Evolutionary conservation across 129 eudicot genomes (phyloP).

Genomic region (Smallanthus sonchifolius): DNA sequence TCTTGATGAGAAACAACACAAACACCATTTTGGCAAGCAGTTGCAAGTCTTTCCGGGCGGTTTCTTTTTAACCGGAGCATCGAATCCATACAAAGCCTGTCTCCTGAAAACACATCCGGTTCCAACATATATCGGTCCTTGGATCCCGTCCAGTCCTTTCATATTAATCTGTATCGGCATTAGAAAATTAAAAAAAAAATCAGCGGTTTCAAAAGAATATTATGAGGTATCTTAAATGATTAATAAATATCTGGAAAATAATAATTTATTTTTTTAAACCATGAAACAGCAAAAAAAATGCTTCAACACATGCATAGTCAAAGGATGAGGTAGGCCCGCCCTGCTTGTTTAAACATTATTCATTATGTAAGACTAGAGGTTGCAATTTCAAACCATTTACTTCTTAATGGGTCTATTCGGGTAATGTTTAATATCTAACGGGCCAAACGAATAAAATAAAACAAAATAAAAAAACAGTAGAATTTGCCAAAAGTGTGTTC

Average conservation of each 20-base stretch:
- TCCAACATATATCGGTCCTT: constrained; percentile 44
- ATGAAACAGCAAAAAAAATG: no score
- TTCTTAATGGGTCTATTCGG: not conserved
- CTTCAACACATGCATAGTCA: no score
- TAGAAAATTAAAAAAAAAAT: not conserved
- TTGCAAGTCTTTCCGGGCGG: constrained; percentile 63
- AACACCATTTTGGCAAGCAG: constrained; percentile 73
- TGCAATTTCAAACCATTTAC: not conserved
- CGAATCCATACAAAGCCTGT: constrained; percentile 70
- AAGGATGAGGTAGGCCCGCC: no score
- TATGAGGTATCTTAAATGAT: no score
- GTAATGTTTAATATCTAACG: not conserved
- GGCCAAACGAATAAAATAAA: not conserved
- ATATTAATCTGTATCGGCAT: constrained; percentile 27
- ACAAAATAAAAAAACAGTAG: no score
- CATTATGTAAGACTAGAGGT: not conserved
- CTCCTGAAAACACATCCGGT: constrained; percentile 41
- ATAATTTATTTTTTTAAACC: no score
- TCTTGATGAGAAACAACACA: constrained; percentile 44
- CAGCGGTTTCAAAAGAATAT: not conserved
- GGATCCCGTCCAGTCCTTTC: constrained; percentile 42
- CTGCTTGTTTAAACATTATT: no score
- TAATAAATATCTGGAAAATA: no score
- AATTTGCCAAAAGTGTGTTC: no score
- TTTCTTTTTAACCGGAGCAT: constrained; percentile 67